phyloP scores from a whole-genome alignment of 2,329 filamentous ascomycete genomes.

The Endocalyx cinctus region DNA sequence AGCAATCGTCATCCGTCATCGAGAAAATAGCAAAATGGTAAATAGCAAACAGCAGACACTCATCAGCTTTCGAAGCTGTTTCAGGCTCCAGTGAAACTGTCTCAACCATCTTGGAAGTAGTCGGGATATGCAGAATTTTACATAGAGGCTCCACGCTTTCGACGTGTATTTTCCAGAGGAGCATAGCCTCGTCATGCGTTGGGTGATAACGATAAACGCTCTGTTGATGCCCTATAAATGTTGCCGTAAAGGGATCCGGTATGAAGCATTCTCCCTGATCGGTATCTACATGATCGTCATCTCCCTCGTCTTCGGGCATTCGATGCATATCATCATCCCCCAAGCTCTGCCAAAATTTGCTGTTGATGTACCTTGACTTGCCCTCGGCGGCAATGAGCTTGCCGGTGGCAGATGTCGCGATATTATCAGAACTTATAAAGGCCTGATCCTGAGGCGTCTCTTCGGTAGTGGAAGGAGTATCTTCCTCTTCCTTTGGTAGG shows the following conservation, averaged over 20 bases:
- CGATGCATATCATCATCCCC: slow-evolving; percentile 21
- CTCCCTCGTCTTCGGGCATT: slow-evolving; percentile 18
- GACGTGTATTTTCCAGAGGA: slow-evolving; percentile 19
- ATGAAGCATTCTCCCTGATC: neutral
- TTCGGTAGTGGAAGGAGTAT: no score
- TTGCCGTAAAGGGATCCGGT: slow-evolving; percentile 1
- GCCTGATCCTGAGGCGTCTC: no score
- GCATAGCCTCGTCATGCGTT: slow-evolving; percentile 13
- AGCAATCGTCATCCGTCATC: slow-evolving; percentile 39
- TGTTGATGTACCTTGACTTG: slow-evolving; percentile 39
- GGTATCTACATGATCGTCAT: slow-evolving; percentile 11
- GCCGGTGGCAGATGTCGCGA: no score
- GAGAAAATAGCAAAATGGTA: slow-evolving; percentile 36
- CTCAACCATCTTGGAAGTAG: slow-evolving; percentile 14
- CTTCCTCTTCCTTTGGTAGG: slow-evolving; percentile 11
- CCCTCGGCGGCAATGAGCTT: slow-evolving; percentile 23
- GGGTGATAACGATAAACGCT: slow-evolving; percentile 16
- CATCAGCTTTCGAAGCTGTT: slow-evolving; percentile 21
- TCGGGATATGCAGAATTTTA: slow-evolving; percentile 23
- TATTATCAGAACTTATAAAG: no score
- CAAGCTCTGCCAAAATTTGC: slow-evolving; percentile 21
- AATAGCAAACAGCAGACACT: slow-evolving; percentile 39
- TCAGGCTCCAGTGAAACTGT: slow-evolving; percentile 11
- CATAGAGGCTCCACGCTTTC: slow-evolving; percentile 21
- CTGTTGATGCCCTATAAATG: slow-evolving; percentile 9